Evolutionary conservation across 2,329 filamentous ascomycete species (phyloP).

Genomic region (Epicoccum nigrum): DNA sequence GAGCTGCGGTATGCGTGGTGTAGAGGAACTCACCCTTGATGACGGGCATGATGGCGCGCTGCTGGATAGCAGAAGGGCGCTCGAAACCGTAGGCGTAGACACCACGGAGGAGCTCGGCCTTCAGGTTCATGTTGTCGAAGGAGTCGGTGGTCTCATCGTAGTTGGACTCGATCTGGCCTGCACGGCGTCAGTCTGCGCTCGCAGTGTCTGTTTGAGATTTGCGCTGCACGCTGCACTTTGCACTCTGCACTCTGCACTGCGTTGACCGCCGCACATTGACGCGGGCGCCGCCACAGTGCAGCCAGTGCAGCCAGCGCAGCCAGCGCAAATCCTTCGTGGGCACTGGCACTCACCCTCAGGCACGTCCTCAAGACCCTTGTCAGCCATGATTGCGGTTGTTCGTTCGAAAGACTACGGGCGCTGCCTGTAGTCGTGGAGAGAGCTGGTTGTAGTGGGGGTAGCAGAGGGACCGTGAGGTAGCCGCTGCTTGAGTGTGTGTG

Average conservation of each 20-base stretch:
- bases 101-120: conserved; percentile 95
- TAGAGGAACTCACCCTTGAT: conserved; percentile 81
- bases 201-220: conserved; percentile 4
- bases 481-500: conserved; percentile 26
- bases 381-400: conserved; percentile 90
- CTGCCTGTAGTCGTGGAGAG: conserved; percentile 27
- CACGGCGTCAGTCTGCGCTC: conserved; percentile 27
- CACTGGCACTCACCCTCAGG: conserved; percentile 82
- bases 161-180: conserved; percentile 99
- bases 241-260: no score
- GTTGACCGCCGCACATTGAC: no score
- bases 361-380: conserved; percentile 97
- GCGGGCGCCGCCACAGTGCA: neutral
- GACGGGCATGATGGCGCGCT: conserved; percentile 99
- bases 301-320: neutral
- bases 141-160: conserved; percentile 99
- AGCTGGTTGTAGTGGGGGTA: conserved; percentile 44
- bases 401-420: conserved; percentile 39
- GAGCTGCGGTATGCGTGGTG: conserved; percentile 2
- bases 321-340: conserved; percentile 11
- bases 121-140: conserved; percentile 98
- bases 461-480: conserved; percentile 18
- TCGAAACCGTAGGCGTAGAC: conserved; percentile 99
- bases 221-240: neutral
- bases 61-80: conserved; percentile 98